A percentile compares a stretch with the other conserved stretches of the same genome.
Evolutionary conservation across 176 grass and related monocot species (phyloP).

Genomic region (Aegilops bicornis): DNA sequence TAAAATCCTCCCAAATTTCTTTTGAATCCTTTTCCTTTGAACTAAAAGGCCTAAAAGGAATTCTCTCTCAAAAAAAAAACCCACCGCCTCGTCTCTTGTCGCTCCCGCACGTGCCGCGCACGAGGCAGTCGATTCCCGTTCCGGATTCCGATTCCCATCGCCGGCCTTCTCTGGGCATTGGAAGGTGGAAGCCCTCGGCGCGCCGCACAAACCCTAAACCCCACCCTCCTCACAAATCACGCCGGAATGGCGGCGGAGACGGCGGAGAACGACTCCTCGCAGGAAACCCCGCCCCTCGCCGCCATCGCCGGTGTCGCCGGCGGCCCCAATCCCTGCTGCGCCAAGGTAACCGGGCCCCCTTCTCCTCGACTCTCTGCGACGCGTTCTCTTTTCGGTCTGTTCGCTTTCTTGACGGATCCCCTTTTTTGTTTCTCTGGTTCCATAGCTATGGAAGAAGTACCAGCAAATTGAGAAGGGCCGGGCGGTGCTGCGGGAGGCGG

Average conservation of each 20-base stretch:
- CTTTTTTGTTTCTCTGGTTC: not conserved
- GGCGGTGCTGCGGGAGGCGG: slow-evolving; percentile 52
- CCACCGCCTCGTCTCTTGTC: no score
- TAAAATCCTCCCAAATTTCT: no score
- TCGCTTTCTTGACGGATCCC: not conserved
- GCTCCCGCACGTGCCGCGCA: not conserved
- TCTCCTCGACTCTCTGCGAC: not conserved
- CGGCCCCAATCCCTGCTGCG: slow-evolving; percentile 62
- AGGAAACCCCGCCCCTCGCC: not conserved
- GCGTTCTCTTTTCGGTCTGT: not conserved
- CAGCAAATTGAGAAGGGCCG: slow-evolving; percentile 53
- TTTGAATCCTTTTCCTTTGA: no score
- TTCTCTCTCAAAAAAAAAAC: no score
- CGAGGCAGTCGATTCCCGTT: not conserved
- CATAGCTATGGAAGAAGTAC: slow-evolving; percentile 71
- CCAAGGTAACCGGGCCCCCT: slow-evolving; percentile 37
- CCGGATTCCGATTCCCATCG: not conserved
- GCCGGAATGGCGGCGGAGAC: slow-evolving; percentile 38
- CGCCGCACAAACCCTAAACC: slow-evolving; percentile 35
- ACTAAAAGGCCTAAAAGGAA: no score
- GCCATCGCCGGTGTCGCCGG: not conserved
- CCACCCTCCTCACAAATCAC: not conserved
- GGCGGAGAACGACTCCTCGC: slow-evolving; percentile 7
- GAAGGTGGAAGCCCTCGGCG: not conserved
- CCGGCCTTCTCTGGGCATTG: not conserved